Percentiles rank a stretch among this genome's conserved stretches.
Conservation (phyloP, 2,329 filamentous ascomycete species). For the Lachnellula hyalina region DNA sequence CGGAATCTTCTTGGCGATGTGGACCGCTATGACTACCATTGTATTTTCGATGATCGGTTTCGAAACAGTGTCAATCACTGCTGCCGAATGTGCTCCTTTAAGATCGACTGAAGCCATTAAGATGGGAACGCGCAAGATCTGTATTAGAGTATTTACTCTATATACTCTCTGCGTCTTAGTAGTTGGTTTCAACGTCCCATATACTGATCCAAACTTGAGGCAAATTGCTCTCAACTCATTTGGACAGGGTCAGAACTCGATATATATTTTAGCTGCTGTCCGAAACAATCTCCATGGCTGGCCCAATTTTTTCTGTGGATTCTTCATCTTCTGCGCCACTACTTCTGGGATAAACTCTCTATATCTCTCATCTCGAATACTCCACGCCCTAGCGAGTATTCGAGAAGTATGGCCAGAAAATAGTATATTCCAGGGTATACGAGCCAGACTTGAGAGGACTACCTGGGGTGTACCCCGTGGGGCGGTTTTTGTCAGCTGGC, state of each 20-base stretch:
- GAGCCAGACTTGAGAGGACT: slow-evolving; percentile 33
- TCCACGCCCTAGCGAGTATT: slow-evolving; percentile 39
- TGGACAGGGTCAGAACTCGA: slow-evolving; percentile 30
- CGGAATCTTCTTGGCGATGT: slow-evolving; percentile 34
- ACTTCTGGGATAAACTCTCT: slow-evolving; percentile 38
- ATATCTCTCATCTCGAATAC: slow-evolving; percentile 37
- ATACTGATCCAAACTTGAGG: slow-evolving; percentile 30
- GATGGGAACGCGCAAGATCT: slow-evolving; percentile 39
- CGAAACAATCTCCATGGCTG: slow-evolving; percentile 34
- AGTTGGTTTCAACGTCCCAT: slow-evolving; percentile 38
- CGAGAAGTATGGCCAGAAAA: slow-evolving; percentile 36
- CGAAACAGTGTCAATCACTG: slow-evolving; percentile 39
- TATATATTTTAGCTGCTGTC: slow-evolving; percentile 38
- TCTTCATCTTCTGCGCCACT: slow-evolving; percentile 40
- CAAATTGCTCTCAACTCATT: slow-evolving; percentile 10
- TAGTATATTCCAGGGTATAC: slow-evolving; percentile 27
- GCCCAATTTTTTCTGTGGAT: slow-evolving; percentile 40
- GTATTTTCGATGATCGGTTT: slow-evolving; percentile 41
- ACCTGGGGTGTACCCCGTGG: slow-evolving; percentile 35
- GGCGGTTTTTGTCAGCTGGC: slow-evolving; percentile 35
- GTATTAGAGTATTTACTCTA: slow-evolving; percentile 38
- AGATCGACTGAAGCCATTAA: slow-evolving; percentile 38
- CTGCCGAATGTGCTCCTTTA: slow-evolving; percentile 38
- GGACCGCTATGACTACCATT: slow-evolving; percentile 37
- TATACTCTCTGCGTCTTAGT: slow-evolving; percentile 39